These are phyloP conservation scores for Cytospora paraplurivora DNA, from an alignment of 2,329 filamentous ascomycete species.

Conservation along the genomic window DNA sequence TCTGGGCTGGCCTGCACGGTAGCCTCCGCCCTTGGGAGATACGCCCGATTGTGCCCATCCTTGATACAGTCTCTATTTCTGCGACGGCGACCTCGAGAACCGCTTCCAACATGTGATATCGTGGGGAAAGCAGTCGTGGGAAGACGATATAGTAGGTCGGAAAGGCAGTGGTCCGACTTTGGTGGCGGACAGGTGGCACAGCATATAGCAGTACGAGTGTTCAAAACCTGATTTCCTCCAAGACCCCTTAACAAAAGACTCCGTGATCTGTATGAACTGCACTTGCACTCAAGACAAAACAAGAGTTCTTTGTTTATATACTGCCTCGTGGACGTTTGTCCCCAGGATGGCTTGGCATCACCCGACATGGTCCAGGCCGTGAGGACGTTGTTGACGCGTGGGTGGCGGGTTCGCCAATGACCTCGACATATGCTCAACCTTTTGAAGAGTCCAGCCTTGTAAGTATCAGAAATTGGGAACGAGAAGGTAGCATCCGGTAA, in stretches of 20 bases:
- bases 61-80: neutral
- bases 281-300: neutral
- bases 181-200: neutral
- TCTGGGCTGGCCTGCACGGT: no score
- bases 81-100: neutral
- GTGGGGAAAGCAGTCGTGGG: neutral
- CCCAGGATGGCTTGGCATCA: neutral
- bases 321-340: neutral
- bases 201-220: neutral
- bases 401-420: no score
- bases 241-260: neutral
- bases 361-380: neutral
- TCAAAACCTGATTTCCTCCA: neutral
- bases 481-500: no score
- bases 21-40: neutral
- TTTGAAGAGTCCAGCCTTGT: no score
- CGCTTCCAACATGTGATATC: neutral
- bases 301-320: no score
- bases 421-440: no score
- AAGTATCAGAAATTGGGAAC: no score
- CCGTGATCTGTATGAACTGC: neutral
- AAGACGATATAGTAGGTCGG: neutral
- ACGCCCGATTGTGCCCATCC: neutral
- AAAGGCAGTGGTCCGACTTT: neutral
- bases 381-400: no score